Conservation (phyloP, 2,329 filamentous ascomycete genomes). For the Pyricularia sp. region DNA sequence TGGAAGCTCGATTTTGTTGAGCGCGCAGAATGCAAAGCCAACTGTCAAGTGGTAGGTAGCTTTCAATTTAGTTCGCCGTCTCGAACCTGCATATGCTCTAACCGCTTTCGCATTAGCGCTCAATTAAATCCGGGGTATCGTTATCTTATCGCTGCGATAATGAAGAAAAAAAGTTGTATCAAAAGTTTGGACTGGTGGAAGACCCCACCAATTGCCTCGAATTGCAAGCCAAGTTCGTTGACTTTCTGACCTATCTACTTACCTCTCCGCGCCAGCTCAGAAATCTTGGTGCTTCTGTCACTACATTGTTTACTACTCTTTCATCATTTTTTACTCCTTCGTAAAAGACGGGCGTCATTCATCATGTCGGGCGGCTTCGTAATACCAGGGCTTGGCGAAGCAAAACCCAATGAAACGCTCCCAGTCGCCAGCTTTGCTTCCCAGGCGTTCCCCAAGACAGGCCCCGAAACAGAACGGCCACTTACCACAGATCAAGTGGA, state of each 20-base stretch:
- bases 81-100: neutral
- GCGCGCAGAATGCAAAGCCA: neutral
- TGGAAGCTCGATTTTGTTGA: neutral
- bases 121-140: neutral
- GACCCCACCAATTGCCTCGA: neutral
- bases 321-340: too few species aligned
- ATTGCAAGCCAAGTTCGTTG: neutral
- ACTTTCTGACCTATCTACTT: neutral
- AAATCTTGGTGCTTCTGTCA: neutral
- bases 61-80: neutral
- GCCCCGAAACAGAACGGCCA: neutral
- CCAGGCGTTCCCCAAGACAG: slow-evolving; percentile 6
- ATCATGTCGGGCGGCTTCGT: slow-evolving; percentile 13
- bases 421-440: slow-evolving; percentile 13
- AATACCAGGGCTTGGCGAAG: slow-evolving; percentile 21
- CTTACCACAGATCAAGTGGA: neutral
- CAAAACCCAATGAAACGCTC: slow-evolving; percentile 13
- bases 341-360: too few species aligned
- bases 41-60: neutral
- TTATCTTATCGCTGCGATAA: neutral
- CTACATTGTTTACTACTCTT: neutral
- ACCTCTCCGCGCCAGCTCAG: neutral
- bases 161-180: neutral
- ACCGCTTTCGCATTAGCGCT: neutral
- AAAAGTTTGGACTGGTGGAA: neutral